A percentile compares a stretch with the other conserved stretches of the same genome.
Conservation (phyloP, 306 rosid genomes). For the Malus sylvestris region DNA sequence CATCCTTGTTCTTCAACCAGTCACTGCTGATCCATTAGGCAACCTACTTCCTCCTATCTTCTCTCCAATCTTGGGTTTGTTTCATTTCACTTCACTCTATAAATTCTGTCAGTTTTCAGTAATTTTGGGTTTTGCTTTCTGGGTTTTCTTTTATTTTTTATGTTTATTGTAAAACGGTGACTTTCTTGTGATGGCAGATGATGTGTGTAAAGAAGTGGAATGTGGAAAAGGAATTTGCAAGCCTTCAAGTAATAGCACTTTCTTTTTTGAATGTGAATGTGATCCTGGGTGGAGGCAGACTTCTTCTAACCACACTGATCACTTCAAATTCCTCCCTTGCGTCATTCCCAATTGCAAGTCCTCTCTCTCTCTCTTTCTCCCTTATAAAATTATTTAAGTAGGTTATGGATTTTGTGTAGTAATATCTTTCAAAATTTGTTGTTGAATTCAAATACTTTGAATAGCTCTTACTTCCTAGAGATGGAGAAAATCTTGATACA, state of each 20-base stretch:
- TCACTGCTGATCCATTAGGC: constrained; percentile 19
- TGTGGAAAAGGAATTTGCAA: constrained; percentile 89
- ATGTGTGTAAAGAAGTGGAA: constrained; percentile 51
- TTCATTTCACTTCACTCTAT: not conserved
- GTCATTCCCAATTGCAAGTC: constrained; percentile 70
- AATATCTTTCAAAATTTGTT: not conserved
- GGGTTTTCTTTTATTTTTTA: constrained; percentile 2
- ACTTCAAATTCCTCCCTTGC: constrained; percentile 70
- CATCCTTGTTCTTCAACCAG: constrained; percentile 34
- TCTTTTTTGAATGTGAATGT: constrained; percentile 65
- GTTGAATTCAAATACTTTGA: not conserved
- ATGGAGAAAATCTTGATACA: not conserved
- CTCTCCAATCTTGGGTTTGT: constrained; percentile 61
- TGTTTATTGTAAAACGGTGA: not conserved
- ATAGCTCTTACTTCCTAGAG: not conserved
- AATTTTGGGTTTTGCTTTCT: not conserved
- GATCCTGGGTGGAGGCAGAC: constrained; percentile 69
- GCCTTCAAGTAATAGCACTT: constrained; percentile 42
- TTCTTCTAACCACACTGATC: constrained; percentile 16
- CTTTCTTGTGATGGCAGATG: constrained; percentile 33
- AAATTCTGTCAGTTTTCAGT: not conserved
- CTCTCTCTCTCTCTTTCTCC: not conserved
- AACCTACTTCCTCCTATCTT: constrained; percentile 47
- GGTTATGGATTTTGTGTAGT: not conserved
- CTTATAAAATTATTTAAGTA: not conserved